Base-by-base conservation (phyloP, 768 basidiomycete species). In the Hericium alpestre region DNA sequence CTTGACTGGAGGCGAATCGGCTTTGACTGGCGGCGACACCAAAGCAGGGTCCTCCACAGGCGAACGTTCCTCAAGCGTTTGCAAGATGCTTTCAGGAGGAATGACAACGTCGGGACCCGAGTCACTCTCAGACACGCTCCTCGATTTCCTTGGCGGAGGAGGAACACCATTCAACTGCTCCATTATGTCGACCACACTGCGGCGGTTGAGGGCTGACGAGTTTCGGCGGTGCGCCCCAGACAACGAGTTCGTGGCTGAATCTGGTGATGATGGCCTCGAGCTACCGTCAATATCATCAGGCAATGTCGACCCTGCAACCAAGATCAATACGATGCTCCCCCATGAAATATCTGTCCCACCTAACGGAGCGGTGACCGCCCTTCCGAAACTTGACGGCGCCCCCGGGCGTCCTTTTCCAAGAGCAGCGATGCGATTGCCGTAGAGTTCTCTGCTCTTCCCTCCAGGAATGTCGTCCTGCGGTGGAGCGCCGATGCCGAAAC, bases 401-500 rank as follows among this genome's bases (percentile, higher is more conserved):
- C 54, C 54, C 46, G 61, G 61, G 18, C 59, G 61, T 11, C 59
- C 60, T 64, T 68, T 55, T 64, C 67, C 51, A 65, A 66, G 55
- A 59, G 67, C 56, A 41, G 70, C 80, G 37, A 89, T 79, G 40
- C 87, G 76, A 68, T 90, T 90, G 20, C 85, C 88, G 65, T 88
- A 87, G 38, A 88, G 70, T 70, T 89, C 86, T 53, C 79, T 77
- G 62, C 77, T 79, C 65, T 73, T 78, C 43, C 73, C 65, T 48
- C 75, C 72, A 12, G 71, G 74, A 54, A 76, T 73, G 23, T 76
- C 77, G 38, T 75, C 67, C 23, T 69, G 66, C n/a, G 79, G 81
- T 3, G 85, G 84, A 11, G 78, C 79, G 15, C 84, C 84, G 61
- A 86, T 70, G 20, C 80, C 86, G 69, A 88, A 87, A 59, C 84